Conservation (phyloP, 306 rosid genomes). For the Corylus heterophylla region DNA sequence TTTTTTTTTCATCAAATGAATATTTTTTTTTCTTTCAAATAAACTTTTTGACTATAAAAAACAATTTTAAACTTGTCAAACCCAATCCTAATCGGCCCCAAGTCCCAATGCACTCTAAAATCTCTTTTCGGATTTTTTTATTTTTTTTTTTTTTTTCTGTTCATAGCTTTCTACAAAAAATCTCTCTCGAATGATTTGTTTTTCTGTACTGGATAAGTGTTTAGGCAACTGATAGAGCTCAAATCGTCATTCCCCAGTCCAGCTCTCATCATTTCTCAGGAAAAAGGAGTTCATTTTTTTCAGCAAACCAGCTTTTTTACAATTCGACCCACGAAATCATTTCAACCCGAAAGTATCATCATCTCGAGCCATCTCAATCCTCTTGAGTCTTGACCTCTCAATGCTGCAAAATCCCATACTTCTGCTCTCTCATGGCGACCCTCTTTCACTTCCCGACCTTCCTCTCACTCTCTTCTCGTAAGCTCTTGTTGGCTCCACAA, state of each 20-base stretch:
- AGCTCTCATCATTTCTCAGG: not conserved
- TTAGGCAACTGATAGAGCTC: not conserved
- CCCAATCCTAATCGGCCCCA: no score
- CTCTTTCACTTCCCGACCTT: conserved; percentile 30
- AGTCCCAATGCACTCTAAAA: no score
- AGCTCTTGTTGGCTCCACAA: conserved; percentile 32
- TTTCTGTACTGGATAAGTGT: not conserved
- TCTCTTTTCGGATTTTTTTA: no score
- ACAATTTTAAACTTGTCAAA: no score
- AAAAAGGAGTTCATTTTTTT: no score
- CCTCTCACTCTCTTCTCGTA: conserved; percentile 26
- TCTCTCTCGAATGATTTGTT: no score
- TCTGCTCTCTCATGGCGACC: conserved; percentile 36
- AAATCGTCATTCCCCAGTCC: not conserved
- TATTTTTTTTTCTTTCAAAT: no score
- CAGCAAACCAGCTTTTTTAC: not conserved
- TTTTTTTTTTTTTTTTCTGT: no score
- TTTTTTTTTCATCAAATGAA: no score
- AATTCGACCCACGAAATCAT: not conserved
- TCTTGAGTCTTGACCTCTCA: not conserved
- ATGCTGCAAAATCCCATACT: not conserved
- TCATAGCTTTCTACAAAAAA: no score
- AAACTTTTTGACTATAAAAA: no score
- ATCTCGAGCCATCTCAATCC: not conserved
- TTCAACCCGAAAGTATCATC: not conserved